Evolutionary conservation across 768 basidiomycete species (phyloP), one percentile per base, ranked within the genome.

Genomic region (Amylocystis lapponica): DNA sequence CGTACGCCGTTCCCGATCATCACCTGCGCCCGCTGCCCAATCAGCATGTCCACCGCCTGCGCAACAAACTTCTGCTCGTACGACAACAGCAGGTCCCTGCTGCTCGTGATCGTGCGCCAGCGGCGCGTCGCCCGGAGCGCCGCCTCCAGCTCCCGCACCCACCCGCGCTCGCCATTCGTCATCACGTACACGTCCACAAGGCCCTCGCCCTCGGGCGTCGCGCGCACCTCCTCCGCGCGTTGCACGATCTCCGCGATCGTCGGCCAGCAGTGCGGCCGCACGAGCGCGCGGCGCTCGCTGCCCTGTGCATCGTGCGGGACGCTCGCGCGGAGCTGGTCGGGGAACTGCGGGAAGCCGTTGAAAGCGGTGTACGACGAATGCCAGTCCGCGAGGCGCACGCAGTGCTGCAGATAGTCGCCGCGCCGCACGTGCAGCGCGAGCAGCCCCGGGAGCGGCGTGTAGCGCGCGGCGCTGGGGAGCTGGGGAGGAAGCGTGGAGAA

Each of bases 1-100:
- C 71, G 56, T 46, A 72, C 72, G 56, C 76, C 77, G 39, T 78
- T 76, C 3, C 76, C 77, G 33, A 76, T 60, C 51, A 78, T 68
- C 21, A 69, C 60, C 42, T 75, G 70, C 5, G 73, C 72, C 38
- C 61, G 60, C 46, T 66, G 56, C 2, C 67, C 72, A 25, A 75
- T 63, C 5, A 67, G 56, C 72, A 78, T 78, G 49, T 78, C 76
- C 30, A 76, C 51, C 36, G 68, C 68, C 52, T 73, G 70, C 1
- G 61, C 61, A n/a, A 73, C 66, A 33, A 61, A 69, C 44, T 54
- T 57, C 51, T 76, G 68, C 45, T 73, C 70, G 57, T 57, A 59
- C 4, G 58, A 64, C n/a, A 76, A 34, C 17, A 30, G 46, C 38
- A 78, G 44, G 41, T 76, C 74, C 12, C 61, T 52, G 37, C 61